These are phyloP conservation scores for Didymella pomorum DNA, from an alignment of 2,329 filamentous ascomycete genomes.

Conservation along the genomic window DNA sequence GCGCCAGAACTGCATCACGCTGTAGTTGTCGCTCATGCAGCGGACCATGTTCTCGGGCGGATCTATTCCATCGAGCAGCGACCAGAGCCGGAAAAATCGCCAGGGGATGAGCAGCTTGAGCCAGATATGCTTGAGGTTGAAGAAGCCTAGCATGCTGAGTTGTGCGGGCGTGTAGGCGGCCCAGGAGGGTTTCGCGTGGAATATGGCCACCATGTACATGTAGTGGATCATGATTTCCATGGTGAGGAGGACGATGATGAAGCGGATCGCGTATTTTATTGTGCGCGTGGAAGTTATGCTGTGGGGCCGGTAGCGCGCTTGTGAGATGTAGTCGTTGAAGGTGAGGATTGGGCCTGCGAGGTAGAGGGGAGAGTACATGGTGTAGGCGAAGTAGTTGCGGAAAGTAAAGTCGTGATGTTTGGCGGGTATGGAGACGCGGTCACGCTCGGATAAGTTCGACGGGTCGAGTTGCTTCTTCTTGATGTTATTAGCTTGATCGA, in stretches of 20 bases:
- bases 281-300: slow-evolving; percentile 77
- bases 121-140: slow-evolving; percentile 98
- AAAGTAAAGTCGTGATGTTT: slow-evolving; percentile 75
- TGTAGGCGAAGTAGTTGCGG: slow-evolving; percentile 87
- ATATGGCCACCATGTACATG: slow-evolving; percentile 92
- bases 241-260: slow-evolving; percentile 77
- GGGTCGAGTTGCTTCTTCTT: slow-evolving; percentile 99
- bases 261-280: slow-evolving; percentile 81
- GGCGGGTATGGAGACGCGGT: slow-evolving; percentile 81
- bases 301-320: slow-evolving; percentile 75
- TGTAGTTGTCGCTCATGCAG: slow-evolving; percentile 95
- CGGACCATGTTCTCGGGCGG: slow-evolving; percentile 98
- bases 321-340: slow-evolving; percentile 97
- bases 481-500: slow-evolving; percentile 65
- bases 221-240: slow-evolving; percentile 91
- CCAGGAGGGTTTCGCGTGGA: slow-evolving; percentile 82
- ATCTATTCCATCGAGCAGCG: slow-evolving; percentile 87
- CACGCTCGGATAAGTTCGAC: slow-evolving; percentile 83
- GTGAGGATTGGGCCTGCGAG: slow-evolving; percentile 92
- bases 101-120: slow-evolving; percentile 94
- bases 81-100: slow-evolving; percentile 99
- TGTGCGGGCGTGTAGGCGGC: slow-evolving; percentile 83
- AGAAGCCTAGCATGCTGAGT: slow-evolving; percentile 88
- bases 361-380: slow-evolving; percentile 91
- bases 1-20: slow-evolving; percentile 90